A percentile compares a stretch with the other conserved stretches of the same genome.
phyloP scores from a whole-genome alignment of 768 basidiomycete genomes.

The Paxillus ammoniavirescens region DNA sequence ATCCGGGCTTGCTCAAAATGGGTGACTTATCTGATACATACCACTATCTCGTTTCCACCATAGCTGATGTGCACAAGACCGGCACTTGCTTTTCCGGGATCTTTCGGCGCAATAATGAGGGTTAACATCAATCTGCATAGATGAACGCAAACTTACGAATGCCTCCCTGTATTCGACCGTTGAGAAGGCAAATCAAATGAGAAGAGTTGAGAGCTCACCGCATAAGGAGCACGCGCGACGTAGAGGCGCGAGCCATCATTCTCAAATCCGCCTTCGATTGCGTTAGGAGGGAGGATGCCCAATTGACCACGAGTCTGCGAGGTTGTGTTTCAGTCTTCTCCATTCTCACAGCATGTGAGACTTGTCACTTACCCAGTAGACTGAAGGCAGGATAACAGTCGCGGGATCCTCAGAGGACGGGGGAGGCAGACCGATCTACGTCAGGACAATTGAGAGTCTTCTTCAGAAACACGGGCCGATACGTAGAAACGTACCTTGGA shows the following conservation, averaged over 20 bases:
- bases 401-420: neutral
- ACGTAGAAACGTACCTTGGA: neutral
- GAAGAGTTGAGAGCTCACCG: neutral
- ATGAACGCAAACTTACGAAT: neutral
- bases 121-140: neutral
- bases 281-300: neutral
- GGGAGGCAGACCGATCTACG: neutral
- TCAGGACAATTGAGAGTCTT: too few species aligned
- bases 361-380: neutral
- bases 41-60: constrained; percentile 13
- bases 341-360: neutral
- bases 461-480: neutral
- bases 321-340: neutral
- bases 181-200: neutral
- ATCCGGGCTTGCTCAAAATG: neutral
- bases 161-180: neutral
- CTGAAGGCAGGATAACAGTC: neutral
- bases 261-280: neutral
- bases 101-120: neutral
- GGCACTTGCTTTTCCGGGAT: neutral
- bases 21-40: neutral
- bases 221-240: neutral
- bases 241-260: neutral
- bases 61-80: constrained; percentile 6
- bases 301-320: neutral